Evolutionary conservation across 2,329 filamentous ascomycete species (phyloP), one percentile per base, ranked within the genome.

Genomic region (Tolypocladium capitatum): DNA sequence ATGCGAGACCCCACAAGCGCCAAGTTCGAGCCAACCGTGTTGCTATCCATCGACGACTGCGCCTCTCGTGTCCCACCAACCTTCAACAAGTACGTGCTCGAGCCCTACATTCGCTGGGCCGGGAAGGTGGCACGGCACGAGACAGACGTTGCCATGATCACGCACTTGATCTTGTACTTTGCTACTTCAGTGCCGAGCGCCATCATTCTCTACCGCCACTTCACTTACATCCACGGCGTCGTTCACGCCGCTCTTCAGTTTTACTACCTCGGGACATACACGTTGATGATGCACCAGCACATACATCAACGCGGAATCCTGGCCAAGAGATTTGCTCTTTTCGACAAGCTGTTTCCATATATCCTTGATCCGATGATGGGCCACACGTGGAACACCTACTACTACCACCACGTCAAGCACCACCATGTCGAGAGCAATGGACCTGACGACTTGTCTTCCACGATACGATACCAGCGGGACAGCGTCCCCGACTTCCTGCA

Each of bases 341-440:
- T 90, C 49, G 86, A 91, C 58, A 60, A 64, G 6, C 46, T 73
- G 2, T 90, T 89, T 55, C 86, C 86, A 0, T 91, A 88, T 59
- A 63, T 90, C 36, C 69, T 79, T 11, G 83, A 89, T 55, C 85
- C 85, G 0, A 65, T 91, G 48, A 84, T 88, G 76, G 86, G 86
- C 11, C 86, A 91, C 58, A 89, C 85, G 0, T 89, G 84, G 84
- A 87, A 91, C 65, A 83, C 81, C 2, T 91, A 91, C 66, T 91
- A 76, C 61, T 90, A 88, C 59, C 86, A 91, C 60, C 86, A 91
- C 58, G 84, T 90, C 59, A 91, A 91, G 69, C 84, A 89, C 59
- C 86, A 91, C 59, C 86, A 91, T 54, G 80, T 90, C 48, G 86
- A 90, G 65, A 83, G 80, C 52, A 91, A 91, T 56, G 86, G 86